phyloP scores from a whole-genome alignment of 768 basidiomycete genomes.

The Collybia nuda region DNA sequence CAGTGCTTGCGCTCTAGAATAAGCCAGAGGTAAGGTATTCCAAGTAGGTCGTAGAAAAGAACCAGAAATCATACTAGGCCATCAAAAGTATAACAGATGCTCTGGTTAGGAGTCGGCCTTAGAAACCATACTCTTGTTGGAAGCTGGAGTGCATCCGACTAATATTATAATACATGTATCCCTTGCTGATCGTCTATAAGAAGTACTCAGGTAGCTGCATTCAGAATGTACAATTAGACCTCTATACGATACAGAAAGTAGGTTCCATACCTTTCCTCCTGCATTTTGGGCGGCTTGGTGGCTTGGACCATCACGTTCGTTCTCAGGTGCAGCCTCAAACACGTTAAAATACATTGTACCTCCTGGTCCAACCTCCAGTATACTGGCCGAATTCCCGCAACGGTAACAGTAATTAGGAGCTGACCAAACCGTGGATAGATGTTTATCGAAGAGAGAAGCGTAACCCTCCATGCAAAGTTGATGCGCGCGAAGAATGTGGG shows the following conservation, averaged over 20 bases:
- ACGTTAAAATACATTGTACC: conserved; percentile 93
- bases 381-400: conserved; percentile 96
- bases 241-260: conserved; percentile 10
- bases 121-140: too few relatives aligned
- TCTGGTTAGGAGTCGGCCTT: too few relatives aligned
- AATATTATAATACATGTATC: conserved; percentile 1
- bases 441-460: conserved; percentile 94
- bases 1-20: too few relatives aligned
- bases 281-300: conserved; percentile 76
- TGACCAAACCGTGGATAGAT: conserved; percentile 96
- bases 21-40: too few relatives aligned
- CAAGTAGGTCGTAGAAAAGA: too few relatives aligned
- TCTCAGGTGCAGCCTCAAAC: conserved; percentile 98
- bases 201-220: conserved; percentile 81
- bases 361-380: conserved; percentile 91
- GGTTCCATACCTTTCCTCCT: conserved; percentile 60
- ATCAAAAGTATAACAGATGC: too few relatives aligned
- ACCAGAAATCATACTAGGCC: too few relatives aligned
- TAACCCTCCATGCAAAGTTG: conserved; percentile 99
- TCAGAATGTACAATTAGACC: conserved; percentile 5
- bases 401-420: conserved; percentile 99
- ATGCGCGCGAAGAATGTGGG: conserved; percentile 96
- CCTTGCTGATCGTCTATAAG: conserved; percentile 32
- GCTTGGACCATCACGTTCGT: conserved; percentile 86
- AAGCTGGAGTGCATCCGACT: too few relatives aligned